These are phyloP conservation scores for Aspergillus sclerotiicarbonarius DNA, from an alignment of 495 filamentous ascomycete species.

Conservation along the genomic window DNA sequence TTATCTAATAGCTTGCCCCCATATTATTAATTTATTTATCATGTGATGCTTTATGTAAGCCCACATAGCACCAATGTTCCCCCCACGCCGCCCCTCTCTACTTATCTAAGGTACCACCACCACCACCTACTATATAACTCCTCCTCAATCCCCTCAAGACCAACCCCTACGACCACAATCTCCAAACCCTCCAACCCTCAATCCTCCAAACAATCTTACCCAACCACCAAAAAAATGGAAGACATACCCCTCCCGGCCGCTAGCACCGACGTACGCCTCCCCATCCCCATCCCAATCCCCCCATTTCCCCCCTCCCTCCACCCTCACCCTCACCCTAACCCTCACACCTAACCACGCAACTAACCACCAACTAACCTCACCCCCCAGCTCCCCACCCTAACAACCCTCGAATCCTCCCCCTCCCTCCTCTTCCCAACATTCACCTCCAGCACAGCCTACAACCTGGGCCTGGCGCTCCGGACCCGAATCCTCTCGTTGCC, in stretches of 20 bases:
- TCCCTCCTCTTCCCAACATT: constrained; percentile 59
- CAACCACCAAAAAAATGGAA: constrained; percentile 23
- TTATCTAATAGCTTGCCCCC: neutral
- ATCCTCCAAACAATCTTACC: too few species aligned
- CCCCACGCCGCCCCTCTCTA: neutral
- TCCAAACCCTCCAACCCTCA: constrained; percentile 1
- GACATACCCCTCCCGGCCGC: constrained; percentile 31
- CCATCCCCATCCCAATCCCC: too few species aligned
- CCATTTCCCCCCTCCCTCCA: neutral
- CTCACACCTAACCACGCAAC: neutral
- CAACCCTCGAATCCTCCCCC: constrained; percentile 45
- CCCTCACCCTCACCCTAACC: too few species aligned
- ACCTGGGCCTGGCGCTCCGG: constrained; percentile 62
- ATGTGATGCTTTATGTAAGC: neutral
- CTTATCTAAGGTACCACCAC: neutral
- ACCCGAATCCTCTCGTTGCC: constrained; percentile 56
- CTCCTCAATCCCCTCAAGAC: neutral
- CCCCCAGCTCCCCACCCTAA: constrained; percentile 29
- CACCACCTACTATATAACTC: constrained; percentile 10
- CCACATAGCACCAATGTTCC: too few species aligned
- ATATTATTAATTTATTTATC: neutral
- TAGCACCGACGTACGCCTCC: constrained; percentile 36
- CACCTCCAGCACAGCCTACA: constrained; percentile 64
- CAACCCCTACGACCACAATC: neutral
- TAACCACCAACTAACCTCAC: constrained; percentile 2